Percentiles rank a stretch among this genome's conserved stretches.
Conservation (phyloP, 1,284 basidiomycete genomes). For the Cryptococcus floricola region DNA sequence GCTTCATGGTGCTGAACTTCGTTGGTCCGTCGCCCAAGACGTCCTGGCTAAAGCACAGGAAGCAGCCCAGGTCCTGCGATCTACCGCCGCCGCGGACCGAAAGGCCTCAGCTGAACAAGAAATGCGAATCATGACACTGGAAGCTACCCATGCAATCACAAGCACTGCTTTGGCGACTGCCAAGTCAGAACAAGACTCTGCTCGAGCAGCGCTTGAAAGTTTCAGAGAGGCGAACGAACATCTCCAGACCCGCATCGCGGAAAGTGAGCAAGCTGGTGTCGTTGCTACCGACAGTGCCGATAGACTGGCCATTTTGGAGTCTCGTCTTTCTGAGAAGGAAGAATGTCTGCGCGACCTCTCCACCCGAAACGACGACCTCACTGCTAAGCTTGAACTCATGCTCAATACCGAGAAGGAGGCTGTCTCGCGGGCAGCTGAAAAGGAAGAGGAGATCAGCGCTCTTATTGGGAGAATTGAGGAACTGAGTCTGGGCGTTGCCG, state of each 20-base stretch:
- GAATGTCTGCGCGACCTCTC: constrained; percentile 6
- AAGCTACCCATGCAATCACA: constrained; percentile 1
- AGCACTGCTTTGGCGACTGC: constrained; percentile 1
- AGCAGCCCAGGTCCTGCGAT: neutral
- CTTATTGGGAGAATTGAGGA: constrained; percentile 2
- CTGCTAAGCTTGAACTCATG: constrained; percentile 3
- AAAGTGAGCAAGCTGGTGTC: constrained; percentile 1
- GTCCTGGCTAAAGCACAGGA: neutral
- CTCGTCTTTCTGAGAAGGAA: constrained; percentile 10
- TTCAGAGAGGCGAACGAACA: neutral
- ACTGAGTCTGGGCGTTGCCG: constrained; percentile 2
- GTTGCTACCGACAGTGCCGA: neutral
- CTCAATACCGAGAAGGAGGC: neutral
- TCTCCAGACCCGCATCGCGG: constrained; percentile 5
- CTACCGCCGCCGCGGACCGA: neutral
- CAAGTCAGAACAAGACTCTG: neutral
- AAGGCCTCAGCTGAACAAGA: neutral
- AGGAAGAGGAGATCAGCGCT: neutral
- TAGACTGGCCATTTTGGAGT: constrained; percentile 4
- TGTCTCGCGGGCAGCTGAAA: neutral
- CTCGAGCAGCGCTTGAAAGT: constrained; percentile 1
- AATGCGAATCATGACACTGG: neutral
- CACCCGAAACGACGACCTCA: constrained; percentile 5
- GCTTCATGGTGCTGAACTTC: neutral
- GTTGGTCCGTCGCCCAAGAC: neutral